These are phyloP conservation scores for Lunularia cruciata DNA, from an alignment of 225 moss, liverwort and hornwort genomes.

Conservation along the genomic window DNA sequence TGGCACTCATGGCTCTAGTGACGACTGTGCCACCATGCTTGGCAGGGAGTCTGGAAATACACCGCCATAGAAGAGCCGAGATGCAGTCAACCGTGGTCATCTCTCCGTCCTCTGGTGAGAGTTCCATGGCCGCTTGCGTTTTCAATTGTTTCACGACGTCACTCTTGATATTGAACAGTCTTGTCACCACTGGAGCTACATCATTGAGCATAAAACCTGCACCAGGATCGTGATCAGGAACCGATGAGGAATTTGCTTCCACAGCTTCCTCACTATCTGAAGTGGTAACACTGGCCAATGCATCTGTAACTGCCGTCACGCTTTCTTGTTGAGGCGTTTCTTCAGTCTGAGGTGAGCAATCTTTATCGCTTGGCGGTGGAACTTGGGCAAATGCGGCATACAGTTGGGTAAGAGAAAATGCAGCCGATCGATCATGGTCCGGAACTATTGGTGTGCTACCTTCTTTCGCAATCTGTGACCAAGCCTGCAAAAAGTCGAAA, in stretches of 20 bases:
- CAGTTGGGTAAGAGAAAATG: background rate
- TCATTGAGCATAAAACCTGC: constrained; percentile 4
- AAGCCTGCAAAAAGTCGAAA: constrained; percentile 15
- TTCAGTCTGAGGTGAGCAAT: background rate
- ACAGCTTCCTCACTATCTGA: background rate
- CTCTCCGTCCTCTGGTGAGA: background rate
- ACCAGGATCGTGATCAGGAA: background rate
- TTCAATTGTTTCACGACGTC: constrained; percentile 8
- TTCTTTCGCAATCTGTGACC: constrained; percentile 14
- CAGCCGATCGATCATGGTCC: constrained; percentile 9
- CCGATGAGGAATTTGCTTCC: background rate
- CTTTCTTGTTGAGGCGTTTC: background rate
- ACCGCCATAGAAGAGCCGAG: constrained; percentile 25
- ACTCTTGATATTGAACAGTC: constrained; percentile 14
- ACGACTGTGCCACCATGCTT: background rate
- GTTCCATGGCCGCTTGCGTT: background rate
- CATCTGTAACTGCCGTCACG: background rate
- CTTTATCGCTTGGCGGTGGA: background rate
- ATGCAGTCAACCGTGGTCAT: constrained; percentile 23
- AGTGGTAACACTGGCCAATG: background rate
- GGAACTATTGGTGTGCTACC: constrained; percentile 20
- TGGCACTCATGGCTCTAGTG: constrained; percentile 1
- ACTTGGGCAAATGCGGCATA: background rate
- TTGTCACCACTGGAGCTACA: constrained; percentile 1
- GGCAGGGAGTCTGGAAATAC: constrained; percentile 14